Conservation (phyloP, 352 stramenopile genomes). For the Globisporangium cederbergense region DNA sequence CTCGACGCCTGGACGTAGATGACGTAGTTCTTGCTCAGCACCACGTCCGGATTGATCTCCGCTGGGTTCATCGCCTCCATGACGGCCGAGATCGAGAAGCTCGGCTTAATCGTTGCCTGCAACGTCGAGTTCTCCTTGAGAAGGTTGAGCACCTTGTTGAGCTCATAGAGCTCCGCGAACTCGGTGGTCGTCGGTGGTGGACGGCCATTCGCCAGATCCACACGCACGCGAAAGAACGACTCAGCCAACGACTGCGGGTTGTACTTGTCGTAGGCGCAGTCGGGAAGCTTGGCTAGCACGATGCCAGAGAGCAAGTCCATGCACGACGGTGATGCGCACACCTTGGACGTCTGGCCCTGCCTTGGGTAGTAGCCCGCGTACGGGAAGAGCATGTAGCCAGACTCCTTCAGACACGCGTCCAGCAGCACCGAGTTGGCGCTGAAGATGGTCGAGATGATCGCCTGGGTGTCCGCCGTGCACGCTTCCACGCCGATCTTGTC, state of each 20-base stretch:
- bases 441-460: constrained; percentile 21
- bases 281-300: constrained; percentile 27
- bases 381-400: constrained; percentile 24
- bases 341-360: constrained; percentile 16
- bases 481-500: constrained; percentile 8
- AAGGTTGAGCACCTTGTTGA: constrained; percentile 29
- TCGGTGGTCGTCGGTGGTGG: constrained; percentile 16
- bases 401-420: constrained; percentile 22
- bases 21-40: constrained; percentile 19
- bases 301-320: constrained; percentile 27
- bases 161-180: constrained; percentile 27
- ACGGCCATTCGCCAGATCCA: constrained; percentile 19
- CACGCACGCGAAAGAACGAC: constrained; percentile 25
- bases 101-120: constrained; percentile 17
- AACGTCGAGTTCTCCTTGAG: constrained; percentile 27
- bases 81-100: constrained; percentile 14
- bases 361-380: constrained; percentile 17
- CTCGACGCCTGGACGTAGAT: constrained; percentile 18
- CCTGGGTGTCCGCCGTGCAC: constrained; percentile 12
- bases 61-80: constrained; percentile 15
- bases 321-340: constrained; percentile 22
- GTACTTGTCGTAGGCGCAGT: constrained; percentile 25
- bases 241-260: constrained; percentile 22
- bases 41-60: constrained; percentile 22
- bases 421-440: constrained; percentile 21